These are phyloP conservation scores for Ceratocystis albifundus DNA, from an alignment of 2,329 filamentous ascomycete species.

Conservation along the genomic window DNA sequence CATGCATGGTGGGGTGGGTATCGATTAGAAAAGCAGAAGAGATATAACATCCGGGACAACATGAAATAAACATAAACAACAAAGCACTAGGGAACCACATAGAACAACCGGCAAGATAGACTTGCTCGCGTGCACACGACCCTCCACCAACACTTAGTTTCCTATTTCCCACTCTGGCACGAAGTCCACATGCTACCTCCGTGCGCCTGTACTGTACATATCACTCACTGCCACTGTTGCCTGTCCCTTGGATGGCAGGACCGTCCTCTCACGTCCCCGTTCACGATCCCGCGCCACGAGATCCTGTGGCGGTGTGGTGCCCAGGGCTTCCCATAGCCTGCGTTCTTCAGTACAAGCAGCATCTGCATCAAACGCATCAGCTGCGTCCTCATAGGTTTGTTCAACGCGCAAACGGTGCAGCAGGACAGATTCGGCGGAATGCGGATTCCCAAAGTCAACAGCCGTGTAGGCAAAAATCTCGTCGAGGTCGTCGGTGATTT, in stretches of 20 bases:
- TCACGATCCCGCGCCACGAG: conserved; percentile 27
- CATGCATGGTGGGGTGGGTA: not conserved
- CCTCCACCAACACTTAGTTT: not conserved
- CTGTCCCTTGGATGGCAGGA: not conserved
- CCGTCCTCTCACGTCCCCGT: not conserved
- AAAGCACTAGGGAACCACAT: not conserved
- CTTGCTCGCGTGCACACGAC: too few relatives aligned
- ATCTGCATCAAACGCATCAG: conserved; percentile 35
- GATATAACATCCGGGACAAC: not conserved
- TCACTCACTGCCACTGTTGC: conserved; percentile 12
- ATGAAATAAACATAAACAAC: not conserved
- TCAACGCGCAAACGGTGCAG: conserved; percentile 34
- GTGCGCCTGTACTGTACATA: conserved; percentile 31
- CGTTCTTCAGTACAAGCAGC: conserved; percentile 35
- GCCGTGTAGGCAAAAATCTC: conserved; percentile 36
- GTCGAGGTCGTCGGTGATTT: conserved; percentile 17
- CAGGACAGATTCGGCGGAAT: conserved; percentile 31
- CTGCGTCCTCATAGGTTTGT: conserved; percentile 35
- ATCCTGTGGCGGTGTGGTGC: conserved; percentile 31
- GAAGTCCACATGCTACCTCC: conserved; percentile 33
- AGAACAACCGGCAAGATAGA: not conserved
- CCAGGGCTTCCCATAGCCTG: conserved; percentile 37
- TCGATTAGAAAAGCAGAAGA: not conserved
- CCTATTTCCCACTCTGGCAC: conserved; percentile 36
- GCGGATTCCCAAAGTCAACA: conserved; percentile 32